Base-by-base conservation (phyloP, 2,329 filamentous ascomycete genomes). In the Tricladium varicosporioides region DNA sequence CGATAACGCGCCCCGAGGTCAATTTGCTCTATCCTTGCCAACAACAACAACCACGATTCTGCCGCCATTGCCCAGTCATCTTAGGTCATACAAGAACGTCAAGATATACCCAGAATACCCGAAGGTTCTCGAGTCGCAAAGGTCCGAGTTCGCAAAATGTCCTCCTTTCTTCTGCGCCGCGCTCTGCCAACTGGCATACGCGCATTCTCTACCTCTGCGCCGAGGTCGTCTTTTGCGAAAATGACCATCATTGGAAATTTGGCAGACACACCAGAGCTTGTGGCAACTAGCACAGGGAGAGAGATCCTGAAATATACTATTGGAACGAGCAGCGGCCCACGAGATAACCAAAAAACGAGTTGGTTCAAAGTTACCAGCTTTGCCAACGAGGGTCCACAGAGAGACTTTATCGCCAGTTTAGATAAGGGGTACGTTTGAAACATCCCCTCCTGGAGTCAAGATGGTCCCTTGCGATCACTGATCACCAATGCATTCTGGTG, bases 231-330 rank as follows among this genome's bases (percentile, higher is more conserved):
- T 61, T 70, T 94, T 64, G 90, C 94, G 65, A 88, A 87, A 74
- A 88, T 99, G 78, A 88, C 86, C 69, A 79, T 99, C 73, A 82
- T 97, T 66, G 94, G 94, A 70, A 88, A 92, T 73, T 85, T 99
- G 51, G 91, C 83, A 60, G 83, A 85, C 67, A 81, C 84, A 53
- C 93, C 94, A 57, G 92, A 97, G 79, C 69, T 92, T 64, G 79
- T 82, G 40, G 73, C 84, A 58, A 90, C 89, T 48, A 81, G 83
- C 67, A 86, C 78, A 52, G 91, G 91, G 57, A 81, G 80, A 62
- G 89, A 95, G 62, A 69, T 96, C 57, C 71, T 97, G 69, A 84
- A 82, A 67, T 97, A 96, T 72, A 77, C 85, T 4, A 77, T 99
- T 61, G 92, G 84, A 51, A 89, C 85, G 67, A 86, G 78, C 72